Evolutionary conservation across 2,329 filamentous ascomycete genomes (phyloP), one percentile per base, ranked within the genome.

Genomic region (Alternaria longipes): DNA sequence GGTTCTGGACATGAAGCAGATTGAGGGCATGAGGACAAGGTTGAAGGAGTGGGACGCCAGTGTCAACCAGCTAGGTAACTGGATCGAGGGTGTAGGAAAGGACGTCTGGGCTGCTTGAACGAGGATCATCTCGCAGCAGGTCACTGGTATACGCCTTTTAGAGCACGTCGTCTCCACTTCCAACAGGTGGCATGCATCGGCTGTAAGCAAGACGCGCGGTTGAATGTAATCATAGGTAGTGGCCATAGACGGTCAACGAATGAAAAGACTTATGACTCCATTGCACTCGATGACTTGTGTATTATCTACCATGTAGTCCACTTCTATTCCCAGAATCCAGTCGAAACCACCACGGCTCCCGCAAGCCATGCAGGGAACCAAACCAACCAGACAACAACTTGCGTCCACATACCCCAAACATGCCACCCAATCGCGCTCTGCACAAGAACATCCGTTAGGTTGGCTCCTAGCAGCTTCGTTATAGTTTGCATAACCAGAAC

Each of bases 1-100:
- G 86, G 94, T 99, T 32, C 83, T 99, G 69, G 95, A 98, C 79
- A 93, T 94, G 89, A 89, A 89, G 80, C 95, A 98, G 84, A 97
- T 99, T 72, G 92, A 91, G 74, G 92, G 90, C 74, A 97, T 99
- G 94, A 88, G 92, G 73, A 85, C 88, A 75, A 86, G 95, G 71
- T 82, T 99, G 75, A 90, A 91, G 77, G 94, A 99, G 74, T 99
- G 95, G 95, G 94, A 97, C 78, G 89, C 90, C 52, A 97, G 93
- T 77, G 94, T 99, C 66, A 97, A 98, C 79, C 90, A 95, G 80
- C 85, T 99, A 59, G 94, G 94, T 65, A 95, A 97, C 83, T 98
- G 94, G 93, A 97, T 98, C 75, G 94, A 98, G 84, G 87, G 89
- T 22, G 91, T 92, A 34, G 94, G 94, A 9, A 93, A 96, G 83